Percentiles rank a stretch among this genome's conserved stretches.
Conservation (phyloP, 23 red algal species). For the Gracilaria domingensis region DNA sequence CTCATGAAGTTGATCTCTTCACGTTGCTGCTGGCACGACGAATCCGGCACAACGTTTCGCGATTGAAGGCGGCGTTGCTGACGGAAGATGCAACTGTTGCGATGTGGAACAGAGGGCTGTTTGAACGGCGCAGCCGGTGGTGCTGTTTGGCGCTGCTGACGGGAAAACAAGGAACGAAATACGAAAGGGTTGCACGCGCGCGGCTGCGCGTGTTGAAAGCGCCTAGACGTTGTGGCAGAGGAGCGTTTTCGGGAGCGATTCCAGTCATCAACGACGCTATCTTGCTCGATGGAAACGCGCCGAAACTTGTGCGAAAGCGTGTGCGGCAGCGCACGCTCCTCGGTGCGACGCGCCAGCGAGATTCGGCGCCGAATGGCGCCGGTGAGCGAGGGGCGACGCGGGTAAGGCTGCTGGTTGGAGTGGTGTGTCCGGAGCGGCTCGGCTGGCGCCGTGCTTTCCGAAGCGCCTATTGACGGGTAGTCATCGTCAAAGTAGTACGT, state of each 20-base stretch:
- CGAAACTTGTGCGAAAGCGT: neutral
- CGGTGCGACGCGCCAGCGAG: slow-evolving; percentile 3
- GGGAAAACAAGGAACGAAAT: slow-evolving; percentile 19
- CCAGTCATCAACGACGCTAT: slow-evolving; percentile 31
- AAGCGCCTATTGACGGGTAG: slow-evolving; percentile 28
- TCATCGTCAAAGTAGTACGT: slow-evolving; percentile 35
- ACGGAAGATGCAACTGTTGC: neutral
- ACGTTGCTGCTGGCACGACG: neutral
- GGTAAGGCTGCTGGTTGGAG: neutral
- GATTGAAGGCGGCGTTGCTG: neutral
- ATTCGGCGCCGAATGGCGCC: slow-evolving; percentile 33
- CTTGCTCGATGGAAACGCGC: neutral
- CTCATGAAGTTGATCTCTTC: slow-evolving; percentile 23
- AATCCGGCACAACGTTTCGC: neutral
- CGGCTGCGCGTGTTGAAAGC: neutral
- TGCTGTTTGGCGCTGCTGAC: neutral
- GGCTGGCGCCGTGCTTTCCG: slow-evolving; percentile 8
- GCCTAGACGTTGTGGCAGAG: neutral
- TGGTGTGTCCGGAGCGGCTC: neutral
- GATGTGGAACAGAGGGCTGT: neutral
- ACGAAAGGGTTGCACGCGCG: neutral
- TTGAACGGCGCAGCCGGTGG: neutral
- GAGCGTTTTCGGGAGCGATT: slow-evolving; percentile 26
- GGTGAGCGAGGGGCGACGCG: slow-evolving; percentile 4
- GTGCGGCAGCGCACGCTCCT: neutral